A percentile compares a stretch with the other conserved stretches of the same genome.
Evolutionary conservation across 768 basidiomycete species (phyloP).

Genomic region (Pilatotrama ljubarskyi): DNA sequence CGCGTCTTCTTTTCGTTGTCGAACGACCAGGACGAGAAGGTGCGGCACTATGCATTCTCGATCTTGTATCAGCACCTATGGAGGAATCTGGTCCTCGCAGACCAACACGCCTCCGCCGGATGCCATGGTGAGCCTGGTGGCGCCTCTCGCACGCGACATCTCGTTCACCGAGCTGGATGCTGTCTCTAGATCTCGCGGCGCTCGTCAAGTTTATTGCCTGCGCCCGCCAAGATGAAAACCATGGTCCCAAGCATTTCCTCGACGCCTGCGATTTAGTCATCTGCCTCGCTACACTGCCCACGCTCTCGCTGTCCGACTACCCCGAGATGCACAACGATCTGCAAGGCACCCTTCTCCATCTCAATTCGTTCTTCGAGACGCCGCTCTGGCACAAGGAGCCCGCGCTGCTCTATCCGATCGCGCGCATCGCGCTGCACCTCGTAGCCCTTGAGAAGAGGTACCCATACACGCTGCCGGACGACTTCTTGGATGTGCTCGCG

Average conservation of each 20-base stretch:
- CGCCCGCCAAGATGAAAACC: neutral
- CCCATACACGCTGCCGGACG: constrained; percentile 3
- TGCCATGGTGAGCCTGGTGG: constrained; percentile 16
- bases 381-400: constrained; percentile 13
- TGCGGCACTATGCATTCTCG: constrained; percentile 11
- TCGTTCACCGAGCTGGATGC: no score
- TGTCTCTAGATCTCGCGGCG: constrained; percentile 3
- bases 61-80: constrained; percentile 18
- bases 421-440: constrained; percentile 17
- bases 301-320: neutral
- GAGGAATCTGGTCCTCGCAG: constrained; percentile 8
- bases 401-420: constrained; percentile 12
- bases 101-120: neutral
- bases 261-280: constrained; percentile 19
- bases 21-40: constrained; percentile 2
- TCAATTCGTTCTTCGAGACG: constrained; percentile 11
- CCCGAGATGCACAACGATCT: neutral
- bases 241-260: constrained; percentile 9
- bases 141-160: no score
- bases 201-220: constrained; percentile 8
- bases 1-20: constrained; percentile 7
- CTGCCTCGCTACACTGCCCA: constrained; percentile 11
- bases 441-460: constrained; percentile 9
- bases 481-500: constrained; percentile 10
- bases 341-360: constrained; percentile 5